Evolutionary conservation across 139 green algal species (phyloP), one percentile per base, ranked within the genome.

Genomic region (Chlorella sp.): DNA sequence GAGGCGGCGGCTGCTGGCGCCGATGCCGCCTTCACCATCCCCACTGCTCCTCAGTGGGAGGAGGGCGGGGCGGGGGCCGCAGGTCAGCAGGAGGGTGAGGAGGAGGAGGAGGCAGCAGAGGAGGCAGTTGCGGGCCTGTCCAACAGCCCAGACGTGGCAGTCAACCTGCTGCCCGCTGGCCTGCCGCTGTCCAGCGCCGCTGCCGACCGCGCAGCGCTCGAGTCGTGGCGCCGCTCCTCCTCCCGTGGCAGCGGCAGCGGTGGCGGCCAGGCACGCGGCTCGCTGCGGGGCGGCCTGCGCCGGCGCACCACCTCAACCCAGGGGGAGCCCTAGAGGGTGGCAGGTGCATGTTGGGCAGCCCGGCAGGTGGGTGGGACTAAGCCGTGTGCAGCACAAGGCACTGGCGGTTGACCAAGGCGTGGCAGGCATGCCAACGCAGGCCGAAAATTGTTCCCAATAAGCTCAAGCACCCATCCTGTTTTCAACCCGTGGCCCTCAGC

Each of bases 261-360:
- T n/a, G 77, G 30, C 56, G 44, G 40, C 72, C 26, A 5, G 13
- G 11, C 9, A 5, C 9, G 72, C 13, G 32, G 30, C 13, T 40
- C 30, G 30, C 51, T 60, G 9, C 8, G 14, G 8, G 40, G 17
- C n/a, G 32, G 43, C 43, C 43, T 84, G 64, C 62, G 79, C 43
- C n/a, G 67, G 28, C 79, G 79, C 40, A 84, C 79, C 43, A 84
- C 79, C 79, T 76, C 64, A 1, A 41, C 64, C 1, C 79, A 84
- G 64, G 62, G 48, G 68, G 36, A 75, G 68, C 68, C 68, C 2
- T 75, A 70, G 60, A 46, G 34, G 7, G 60, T 17, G 26, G 56
- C 22, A 24, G 22, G 26, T 65, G 56, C 22, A 65, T 65, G 9
- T 24, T 65, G 56, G n/a, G n/a, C n/a, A n/a, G n/a, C n/a, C n/a